These are phyloP conservation scores for Berberis thunbergii DNA, from an alignment of 164 flowering plant species.

Conservation along the genomic window DNA sequence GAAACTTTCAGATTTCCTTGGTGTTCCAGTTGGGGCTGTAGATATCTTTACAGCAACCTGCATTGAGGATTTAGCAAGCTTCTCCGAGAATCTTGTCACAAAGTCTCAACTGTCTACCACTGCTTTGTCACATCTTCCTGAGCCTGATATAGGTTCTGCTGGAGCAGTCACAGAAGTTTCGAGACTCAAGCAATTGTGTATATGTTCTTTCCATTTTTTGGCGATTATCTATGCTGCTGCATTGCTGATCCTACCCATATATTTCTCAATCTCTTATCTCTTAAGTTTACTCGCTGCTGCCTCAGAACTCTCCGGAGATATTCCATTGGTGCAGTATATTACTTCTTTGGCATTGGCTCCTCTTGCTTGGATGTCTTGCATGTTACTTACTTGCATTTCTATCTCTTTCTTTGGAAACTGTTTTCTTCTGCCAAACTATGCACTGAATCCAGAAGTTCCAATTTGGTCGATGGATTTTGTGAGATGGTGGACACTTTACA, in stretches of 20 bases:
- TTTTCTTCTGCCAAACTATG: constrained; percentile 59
- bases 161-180: constrained; percentile 24
- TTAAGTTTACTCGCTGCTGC: constrained; percentile 15
- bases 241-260: constrained; percentile 50
- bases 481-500: constrained; percentile 78
- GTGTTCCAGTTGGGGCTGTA: constrained; percentile 73
- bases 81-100: constrained; percentile 44
- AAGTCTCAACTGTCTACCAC: constrained; percentile 31
- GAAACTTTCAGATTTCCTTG: constrained; percentile 69
- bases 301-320: neutral
- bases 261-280: constrained; percentile 37
- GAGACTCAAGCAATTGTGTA: constrained; percentile 20
- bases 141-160: constrained; percentile 14
- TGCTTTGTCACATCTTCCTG: constrained; percentile 15
- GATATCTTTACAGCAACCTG: constrained; percentile 81
- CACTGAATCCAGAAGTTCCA: constrained; percentile 42
- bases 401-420: constrained; percentile 64
- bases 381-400: constrained; percentile 39
- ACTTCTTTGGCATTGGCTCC: constrained; percentile 43
- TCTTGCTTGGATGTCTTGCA: constrained; percentile 58
- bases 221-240: constrained; percentile 35
- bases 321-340: constrained; percentile 24
- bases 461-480: constrained; percentile 60
- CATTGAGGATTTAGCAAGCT: constrained; percentile 62
- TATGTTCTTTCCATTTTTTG: constrained; percentile 37